Conservation (phyloP, 257 asterid genomes). For the Solanum lycopersicoides region DNA sequence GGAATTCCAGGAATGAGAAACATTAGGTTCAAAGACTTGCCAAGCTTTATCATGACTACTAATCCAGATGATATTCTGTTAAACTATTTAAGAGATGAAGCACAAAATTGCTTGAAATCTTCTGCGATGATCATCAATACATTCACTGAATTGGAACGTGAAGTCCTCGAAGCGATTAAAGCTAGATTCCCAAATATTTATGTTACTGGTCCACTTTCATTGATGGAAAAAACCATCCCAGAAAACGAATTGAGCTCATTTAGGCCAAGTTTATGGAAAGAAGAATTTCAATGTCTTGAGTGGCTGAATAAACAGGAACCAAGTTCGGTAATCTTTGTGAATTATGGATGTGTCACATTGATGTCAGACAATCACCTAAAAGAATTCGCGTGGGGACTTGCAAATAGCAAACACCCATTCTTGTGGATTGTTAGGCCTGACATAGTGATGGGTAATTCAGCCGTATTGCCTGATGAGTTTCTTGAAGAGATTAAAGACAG, state of each 20-base stretch:
- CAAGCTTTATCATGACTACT: not conserved
- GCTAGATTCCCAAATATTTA: not conserved
- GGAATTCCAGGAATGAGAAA: not conserved
- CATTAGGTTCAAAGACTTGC: not conserved
- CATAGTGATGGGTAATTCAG: not conserved
- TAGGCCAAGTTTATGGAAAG: not conserved
- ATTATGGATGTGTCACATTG: not conserved
- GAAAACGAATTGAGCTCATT: not conserved
- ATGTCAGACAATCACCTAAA: not conserved
- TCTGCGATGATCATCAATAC: not conserved
- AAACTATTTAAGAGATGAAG: not conserved
- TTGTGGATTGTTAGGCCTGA: not conserved
- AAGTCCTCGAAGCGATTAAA: not conserved
- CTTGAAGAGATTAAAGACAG: not conserved
- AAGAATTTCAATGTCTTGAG: not conserved
- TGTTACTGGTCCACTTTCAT: not conserved
- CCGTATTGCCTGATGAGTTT: not conserved
- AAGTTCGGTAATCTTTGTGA: not conserved
- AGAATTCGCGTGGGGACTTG: not conserved
- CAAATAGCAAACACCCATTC: not conserved
- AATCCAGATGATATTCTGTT: not conserved
- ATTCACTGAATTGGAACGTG: not conserved
- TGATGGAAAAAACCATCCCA: not conserved
- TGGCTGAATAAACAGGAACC: not conserved
- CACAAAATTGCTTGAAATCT: not conserved